Evolutionary conservation across 139 green algal genomes (phyloP).

Genomic region (Chlamydomonas sphaeroides): DNA sequence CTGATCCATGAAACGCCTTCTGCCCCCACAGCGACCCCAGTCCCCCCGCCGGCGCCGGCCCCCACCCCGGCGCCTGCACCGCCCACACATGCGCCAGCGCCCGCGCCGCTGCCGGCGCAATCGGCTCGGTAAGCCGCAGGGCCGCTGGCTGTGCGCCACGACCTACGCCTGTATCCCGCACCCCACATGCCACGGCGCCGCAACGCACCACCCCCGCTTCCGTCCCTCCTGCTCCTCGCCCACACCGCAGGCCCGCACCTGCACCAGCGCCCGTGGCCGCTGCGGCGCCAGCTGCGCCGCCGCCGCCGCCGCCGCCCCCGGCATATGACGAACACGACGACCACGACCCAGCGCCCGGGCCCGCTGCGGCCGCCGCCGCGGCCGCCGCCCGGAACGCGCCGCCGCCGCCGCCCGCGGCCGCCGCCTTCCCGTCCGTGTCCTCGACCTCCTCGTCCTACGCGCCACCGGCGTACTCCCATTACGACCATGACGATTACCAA

Average conservation of each 20-base stretch:
- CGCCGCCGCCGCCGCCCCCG: background rate
- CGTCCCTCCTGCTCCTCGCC: no score
- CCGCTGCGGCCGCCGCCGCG: background rate
- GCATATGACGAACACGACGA: background rate
- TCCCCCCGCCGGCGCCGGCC: background rate
- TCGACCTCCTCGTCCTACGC: background rate
- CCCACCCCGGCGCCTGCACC: background rate
- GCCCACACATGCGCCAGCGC: background rate
- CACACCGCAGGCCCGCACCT: no score
- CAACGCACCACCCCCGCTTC: background rate
- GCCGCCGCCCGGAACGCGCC: no score
- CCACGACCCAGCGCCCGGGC: background rate
- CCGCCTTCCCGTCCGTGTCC: background rate
- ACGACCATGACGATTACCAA: no score
- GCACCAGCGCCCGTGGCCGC: background rate
- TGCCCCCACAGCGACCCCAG: no score
- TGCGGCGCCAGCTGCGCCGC: background rate
- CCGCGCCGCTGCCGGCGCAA: no score
- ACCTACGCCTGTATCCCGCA: no score
- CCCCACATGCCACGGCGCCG: no score
- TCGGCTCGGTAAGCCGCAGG: no score
- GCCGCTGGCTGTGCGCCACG: no score
- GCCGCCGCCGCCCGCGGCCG: no score
- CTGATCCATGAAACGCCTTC: no score
- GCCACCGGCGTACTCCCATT: background rate